Evolutionary conservation across 75 land plant species (phyloP), one percentile per base, ranked within the genome.

Genomic region (Selaginella moellendorffii): DNA sequence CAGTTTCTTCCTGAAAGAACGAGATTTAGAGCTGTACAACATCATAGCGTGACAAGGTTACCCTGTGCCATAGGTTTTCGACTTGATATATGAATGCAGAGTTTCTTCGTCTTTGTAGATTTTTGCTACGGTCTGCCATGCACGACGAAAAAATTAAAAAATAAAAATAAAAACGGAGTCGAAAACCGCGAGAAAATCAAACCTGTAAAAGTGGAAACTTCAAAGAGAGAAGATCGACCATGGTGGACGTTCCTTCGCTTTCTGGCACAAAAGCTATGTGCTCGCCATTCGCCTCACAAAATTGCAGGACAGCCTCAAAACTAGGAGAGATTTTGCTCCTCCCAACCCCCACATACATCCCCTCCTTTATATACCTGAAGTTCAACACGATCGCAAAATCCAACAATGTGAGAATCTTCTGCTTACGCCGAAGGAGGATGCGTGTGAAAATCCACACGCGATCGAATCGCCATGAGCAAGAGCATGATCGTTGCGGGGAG

Each of bases 401-500:
- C n/a, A n/a, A n/a, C n/a, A 63, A n/a, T 56, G 5, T 25, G 46
- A 36, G 46, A 36, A 36, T 36, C 10, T 36, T 36, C 14, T 36
- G 68, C 80, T 17, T 74, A 85, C 85, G 78, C 64, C 68, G 83
- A 81, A 8, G 82, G 69, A 2, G 88, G 83, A 29, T 85, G 88
- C 62, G 80, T 51, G 54, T 63, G 28, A 5, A 82, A 82, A 29
- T 85, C 88, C 36, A 80, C 86, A 63, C 58, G 68, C 2, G 86
- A 80, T 54, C 88, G 62, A 23, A 85, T 77, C 1, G 61, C 81
- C 53, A 85, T 85, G 26, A 85, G 78, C 80, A 85, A 54, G 56
- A 85, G 66, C 88, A 85, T 85, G 26, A 85, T 82, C n/a, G 79
- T 51, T 0, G 86, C 69, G 1, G 88, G 88, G 36, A 85, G 83